Evolutionary conservation across 2,329 filamentous ascomycete genomes (phyloP), one percentile per base, ranked within the genome.

Genomic region (Alternaria brassicicola): DNA sequence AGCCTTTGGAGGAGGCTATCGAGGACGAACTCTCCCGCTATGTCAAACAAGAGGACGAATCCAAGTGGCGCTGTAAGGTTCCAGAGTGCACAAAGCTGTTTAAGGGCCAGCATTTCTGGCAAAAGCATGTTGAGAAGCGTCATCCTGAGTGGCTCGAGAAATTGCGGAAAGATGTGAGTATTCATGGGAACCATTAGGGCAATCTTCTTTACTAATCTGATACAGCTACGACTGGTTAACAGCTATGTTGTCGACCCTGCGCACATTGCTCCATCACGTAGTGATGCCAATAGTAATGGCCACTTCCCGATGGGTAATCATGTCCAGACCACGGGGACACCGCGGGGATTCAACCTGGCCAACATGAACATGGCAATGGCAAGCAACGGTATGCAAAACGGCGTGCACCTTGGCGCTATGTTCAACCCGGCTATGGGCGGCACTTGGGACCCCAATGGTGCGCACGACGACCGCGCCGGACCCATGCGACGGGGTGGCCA

Each of bases 71-170:
- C 60, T 99, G 95, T 84, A 96, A 95, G 77, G 93, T 96, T 4
- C 94, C 94, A 1, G 93, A 97, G 36, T 99, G 95, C 78, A 90
- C 90, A 10, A 99, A 99, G 79, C 82, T 99, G 7, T 99, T 99
- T 84, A 98, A 98, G 78, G 95, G 95, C 57, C 90, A 96, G 41
- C 88, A 94, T 69, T 99, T 99, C 76, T 99, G 96, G 94, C 89
- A 88, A 72, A 99, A 99, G 82, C 95, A 99, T 71, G 89, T 98
- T 15, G 94, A 98, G 79, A 99, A 99, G 81, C 88, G 96, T 57
- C 95, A 99, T 76, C 77, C 86, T 0, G 94, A 98, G 52, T 99
- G 93, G 91, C 85, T 91, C 42, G 89, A 93, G 31, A 85, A 82
- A 52, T 81, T 97, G 64, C 90, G 89, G 76, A 88, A 89, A 74